Conservation (phyloP, 2,329 filamentous ascomycete species). For the Fusarium sp. region DNA sequence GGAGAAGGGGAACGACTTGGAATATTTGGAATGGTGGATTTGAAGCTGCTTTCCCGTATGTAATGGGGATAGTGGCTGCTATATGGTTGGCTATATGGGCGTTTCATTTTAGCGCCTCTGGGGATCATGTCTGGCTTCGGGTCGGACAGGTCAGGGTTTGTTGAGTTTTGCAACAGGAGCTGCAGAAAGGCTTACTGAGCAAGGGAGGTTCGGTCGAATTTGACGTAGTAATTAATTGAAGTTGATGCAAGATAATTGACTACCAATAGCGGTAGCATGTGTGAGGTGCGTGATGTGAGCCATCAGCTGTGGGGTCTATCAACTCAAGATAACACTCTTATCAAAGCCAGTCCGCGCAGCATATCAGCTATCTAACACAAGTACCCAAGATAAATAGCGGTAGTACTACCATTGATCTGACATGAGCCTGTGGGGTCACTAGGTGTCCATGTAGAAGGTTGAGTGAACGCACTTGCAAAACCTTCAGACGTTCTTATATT, state of each 20-base stretch:
- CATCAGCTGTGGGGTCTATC: too few relatives aligned
- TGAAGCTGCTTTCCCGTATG: background rate
- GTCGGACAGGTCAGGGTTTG: background rate
- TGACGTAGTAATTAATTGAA: background rate
- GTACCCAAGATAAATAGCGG: too few relatives aligned
- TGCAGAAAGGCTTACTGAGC: background rate
- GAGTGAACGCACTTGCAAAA: background rate
- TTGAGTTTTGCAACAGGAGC: background rate
- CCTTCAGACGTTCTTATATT: background rate
- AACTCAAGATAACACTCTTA: too few relatives aligned
- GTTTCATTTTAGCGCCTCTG: background rate
- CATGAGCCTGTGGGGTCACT: background rate
- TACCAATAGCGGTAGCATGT: background rate
- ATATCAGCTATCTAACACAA: too few relatives aligned
- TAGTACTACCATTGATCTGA: background rate
- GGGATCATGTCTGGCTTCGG: background rate
- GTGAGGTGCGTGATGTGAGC: too few relatives aligned
- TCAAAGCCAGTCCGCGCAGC: too few relatives aligned
- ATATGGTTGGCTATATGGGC: background rate
- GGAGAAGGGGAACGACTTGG: background rate
- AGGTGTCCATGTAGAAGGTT: background rate
- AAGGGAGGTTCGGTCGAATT: fast-evolving
- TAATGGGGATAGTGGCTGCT: background rate
- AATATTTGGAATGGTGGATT: background rate
- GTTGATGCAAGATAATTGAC: background rate